Base-by-base conservation (phyloP, 2,329 filamentous ascomycete species). In the Davidsoniella virescens region DNA sequence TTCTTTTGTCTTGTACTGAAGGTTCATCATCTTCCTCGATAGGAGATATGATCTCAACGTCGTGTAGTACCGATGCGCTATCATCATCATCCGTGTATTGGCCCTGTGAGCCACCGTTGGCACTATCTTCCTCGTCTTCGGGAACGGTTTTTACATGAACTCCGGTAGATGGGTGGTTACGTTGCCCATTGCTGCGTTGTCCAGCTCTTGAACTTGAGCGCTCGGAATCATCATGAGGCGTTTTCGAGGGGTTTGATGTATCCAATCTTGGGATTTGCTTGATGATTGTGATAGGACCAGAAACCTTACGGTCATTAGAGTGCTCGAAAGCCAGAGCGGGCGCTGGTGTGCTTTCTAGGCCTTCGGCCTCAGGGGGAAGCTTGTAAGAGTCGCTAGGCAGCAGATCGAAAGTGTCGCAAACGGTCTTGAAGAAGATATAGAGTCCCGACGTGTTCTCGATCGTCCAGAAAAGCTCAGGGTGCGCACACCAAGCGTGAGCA, bases 401-500 rank as follows among this genome's bases (percentile, higher is more conserved):
- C 54, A 96, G 72, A 57, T 83, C 82, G 64, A 94, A 95, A 58
- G 82, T 74, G 63, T 98, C 92, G 64, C 90, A 96, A 18, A 96
- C 88, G 0, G 84, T 92, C 72, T 95, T 96, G 73, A 96, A 98
- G 60, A 98, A 82, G 52, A 94, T 78, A 63, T 98, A 98, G 9
- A 98, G 69, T 0, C 92, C 92, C n/a, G 86, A 87, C 62, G 87
- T 79, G 8, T 78, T 77, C 66, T 98, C 92, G 1, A 96, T 82
- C 39, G 84, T 80, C 87, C 90, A 96, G 64, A 96, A 98, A 49
- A 95, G 86, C 50, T 84, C 83, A 43, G 88, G 78, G 64, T 98
- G 92, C 66, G 95, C 87, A 64, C 95, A 98, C 92, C 92, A 98
- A 6, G 92, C 92, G 63, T 98, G 92, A 44, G 92, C 92, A 62